Evolutionary conservation across 1,284 basidiomycete species (phyloP).

Genomic region (Boletus chippewaensis): DNA sequence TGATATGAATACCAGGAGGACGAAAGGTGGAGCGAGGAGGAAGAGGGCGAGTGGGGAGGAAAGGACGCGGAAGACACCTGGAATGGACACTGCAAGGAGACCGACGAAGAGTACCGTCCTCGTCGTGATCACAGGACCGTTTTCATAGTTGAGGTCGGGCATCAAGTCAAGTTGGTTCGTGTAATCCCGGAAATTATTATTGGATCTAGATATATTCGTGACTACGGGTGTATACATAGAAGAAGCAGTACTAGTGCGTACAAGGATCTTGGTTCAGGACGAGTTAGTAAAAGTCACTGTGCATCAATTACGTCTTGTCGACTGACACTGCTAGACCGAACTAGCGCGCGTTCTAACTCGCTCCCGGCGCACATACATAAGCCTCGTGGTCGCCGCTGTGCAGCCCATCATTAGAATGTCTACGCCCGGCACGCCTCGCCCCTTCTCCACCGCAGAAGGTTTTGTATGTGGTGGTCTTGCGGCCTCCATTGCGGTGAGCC

Average conservation of each 20-base stretch:
- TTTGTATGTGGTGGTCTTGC: constrained; percentile 86
- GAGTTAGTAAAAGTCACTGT: too few species aligned
- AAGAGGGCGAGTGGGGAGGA: constrained; percentile 61
- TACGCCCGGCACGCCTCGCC: constrained; percentile 16
- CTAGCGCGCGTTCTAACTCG: constrained; percentile 2
- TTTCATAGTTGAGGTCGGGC: constrained; percentile 17
- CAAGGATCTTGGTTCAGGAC: too few species aligned
- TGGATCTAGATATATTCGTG: too few species aligned
- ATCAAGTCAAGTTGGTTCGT: constrained; percentile 9
- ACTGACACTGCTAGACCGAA: background rate
- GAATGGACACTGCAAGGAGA: constrained; percentile 47
- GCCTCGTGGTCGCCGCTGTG: background rate
- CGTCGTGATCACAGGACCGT: constrained; percentile 35
- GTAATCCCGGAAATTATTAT: too few species aligned
- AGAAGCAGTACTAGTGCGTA: too few species aligned
- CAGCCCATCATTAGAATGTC: constrained; percentile 15
- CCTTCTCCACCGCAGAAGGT: constrained; percentile 64
- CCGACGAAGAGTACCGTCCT: constrained; percentile 48
- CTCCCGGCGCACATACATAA: constrained; percentile 2
- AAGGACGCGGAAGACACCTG: constrained; percentile 45
- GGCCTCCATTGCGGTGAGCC: constrained; percentile 72
- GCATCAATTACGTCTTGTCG: too few species aligned
- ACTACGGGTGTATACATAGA: too few species aligned
- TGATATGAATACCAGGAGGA: constrained; percentile 43
- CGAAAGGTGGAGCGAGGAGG: constrained; percentile 53